These are phyloP conservation scores for Sarocladium strictum DNA, from an alignment of 2,329 filamentous ascomycete genomes.

Conservation along the genomic window DNA sequence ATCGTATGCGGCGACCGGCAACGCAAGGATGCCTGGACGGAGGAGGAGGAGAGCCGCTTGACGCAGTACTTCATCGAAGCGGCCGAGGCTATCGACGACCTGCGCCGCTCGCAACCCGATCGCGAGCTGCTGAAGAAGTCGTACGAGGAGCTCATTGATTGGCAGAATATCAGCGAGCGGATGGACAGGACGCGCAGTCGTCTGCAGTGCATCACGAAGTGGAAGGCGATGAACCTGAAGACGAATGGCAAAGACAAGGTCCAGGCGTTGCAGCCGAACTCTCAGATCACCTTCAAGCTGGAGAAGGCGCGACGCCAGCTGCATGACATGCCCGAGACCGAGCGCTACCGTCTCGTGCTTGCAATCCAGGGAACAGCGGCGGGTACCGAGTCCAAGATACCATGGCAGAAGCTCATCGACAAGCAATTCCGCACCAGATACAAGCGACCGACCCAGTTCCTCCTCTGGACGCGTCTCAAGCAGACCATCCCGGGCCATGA, in stretches of 20 bases:
- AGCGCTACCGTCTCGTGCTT: conserved; percentile 38
- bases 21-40: conserved; percentile 51
- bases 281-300: conserved; percentile 33
- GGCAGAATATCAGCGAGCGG: conserved; percentile 55
- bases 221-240: conserved; percentile 42
- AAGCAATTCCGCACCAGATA: conserved; percentile 33
- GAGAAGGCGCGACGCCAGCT: conserved; percentile 37
- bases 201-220: conserved; percentile 64
- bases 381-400: conserved; percentile 38
- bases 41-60: conserved; percentile 52
- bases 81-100: conserved; percentile 39
- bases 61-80: conserved; percentile 46
- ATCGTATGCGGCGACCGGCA: conserved; percentile 50
- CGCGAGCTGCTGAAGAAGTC: conserved; percentile 28
- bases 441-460: conserved; percentile 28
- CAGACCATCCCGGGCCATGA: conserved; percentile 26
- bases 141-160: conserved; percentile 55
- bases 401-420: conserved; percentile 40
- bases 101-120: conserved; percentile 26
- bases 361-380: conserved; percentile 36
- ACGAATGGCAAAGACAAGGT: conserved; percentile 26
- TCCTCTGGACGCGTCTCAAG: conserved; percentile 34
- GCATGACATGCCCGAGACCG: conserved; percentile 33
- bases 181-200: conserved; percentile 58
- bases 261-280: conserved; percentile 24